These are phyloP conservation scores for Amylostereum areolatum DNA, from an alignment of 1,284 basidiomycete genomes.

Conservation along the genomic window DNA sequence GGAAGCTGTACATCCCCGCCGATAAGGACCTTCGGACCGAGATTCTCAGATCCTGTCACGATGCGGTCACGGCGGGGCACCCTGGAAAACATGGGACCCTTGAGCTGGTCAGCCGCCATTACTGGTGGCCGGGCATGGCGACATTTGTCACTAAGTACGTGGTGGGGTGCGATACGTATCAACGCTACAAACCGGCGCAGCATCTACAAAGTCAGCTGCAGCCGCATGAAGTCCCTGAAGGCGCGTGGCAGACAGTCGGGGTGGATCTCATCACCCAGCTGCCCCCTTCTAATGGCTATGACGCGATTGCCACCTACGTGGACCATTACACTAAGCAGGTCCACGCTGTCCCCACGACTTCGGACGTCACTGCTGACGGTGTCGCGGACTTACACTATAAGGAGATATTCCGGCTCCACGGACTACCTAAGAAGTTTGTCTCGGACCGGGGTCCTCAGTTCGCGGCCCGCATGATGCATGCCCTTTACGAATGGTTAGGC, in stretches of 20 bases:
- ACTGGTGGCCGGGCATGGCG: too few relatives aligned
- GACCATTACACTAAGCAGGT: not conserved
- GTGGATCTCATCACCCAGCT: conserved; percentile 4
- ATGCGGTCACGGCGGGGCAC: too few relatives aligned
- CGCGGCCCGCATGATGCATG: not conserved
- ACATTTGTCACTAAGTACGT: too few relatives aligned
- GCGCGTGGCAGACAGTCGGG: conserved; percentile 8
- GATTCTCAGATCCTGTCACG: too few relatives aligned
- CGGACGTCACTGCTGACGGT: not conserved
- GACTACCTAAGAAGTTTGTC: not conserved
- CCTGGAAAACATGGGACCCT: too few relatives aligned
- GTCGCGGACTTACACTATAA: not conserved
- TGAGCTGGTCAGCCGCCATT: too few relatives aligned
- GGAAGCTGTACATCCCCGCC: too few relatives aligned
- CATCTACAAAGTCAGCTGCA: conserved; percentile 9
- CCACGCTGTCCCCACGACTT: not conserved
- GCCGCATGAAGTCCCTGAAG: conserved; percentile 5
- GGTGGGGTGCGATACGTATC: too few relatives aligned
- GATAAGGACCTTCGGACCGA: too few relatives aligned
- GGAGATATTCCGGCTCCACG: not conserved
- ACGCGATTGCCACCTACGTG: too few relatives aligned
- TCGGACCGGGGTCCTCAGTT: conserved; percentile 1
- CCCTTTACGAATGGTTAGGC: not conserved
- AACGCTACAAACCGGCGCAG: too few relatives aligned
- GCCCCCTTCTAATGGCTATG: not conserved